Evolutionary conservation across 2,329 filamentous ascomycete genomes (phyloP).

Genomic region (Lecanicillium sp.): DNA sequence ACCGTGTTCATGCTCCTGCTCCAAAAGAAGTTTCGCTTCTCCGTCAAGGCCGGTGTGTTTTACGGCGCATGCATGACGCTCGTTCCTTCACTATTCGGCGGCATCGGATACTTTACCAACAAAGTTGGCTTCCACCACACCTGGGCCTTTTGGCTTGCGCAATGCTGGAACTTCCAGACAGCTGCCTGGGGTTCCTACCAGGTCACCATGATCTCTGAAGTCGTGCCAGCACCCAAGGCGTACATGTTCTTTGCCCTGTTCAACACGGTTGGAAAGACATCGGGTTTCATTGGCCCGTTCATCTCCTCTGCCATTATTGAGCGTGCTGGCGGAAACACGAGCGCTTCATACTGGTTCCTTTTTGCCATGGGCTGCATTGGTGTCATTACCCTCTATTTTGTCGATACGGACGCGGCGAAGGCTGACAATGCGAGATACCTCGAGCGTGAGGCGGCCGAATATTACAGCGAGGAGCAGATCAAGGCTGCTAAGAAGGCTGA

Average conservation of each 20-base stretch:
- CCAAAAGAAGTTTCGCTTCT: conserved; percentile 14
- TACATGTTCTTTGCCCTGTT: conserved; percentile 17
- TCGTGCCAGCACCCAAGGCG: conserved; percentile 14
- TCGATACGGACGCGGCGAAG: conserved; percentile 15
- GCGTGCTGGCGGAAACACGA: conserved; percentile 9
- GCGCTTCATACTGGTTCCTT: conserved; percentile 14
- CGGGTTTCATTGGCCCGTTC: conserved; percentile 16
- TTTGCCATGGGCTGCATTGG: conserved; percentile 12
- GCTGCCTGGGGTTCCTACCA: conserved; percentile 13
- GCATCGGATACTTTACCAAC: conserved; percentile 13
- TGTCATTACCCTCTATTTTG: conserved; percentile 11
- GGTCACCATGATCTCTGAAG: conserved; percentile 17
- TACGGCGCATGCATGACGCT: conserved; percentile 15
- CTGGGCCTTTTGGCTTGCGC: conserved; percentile 13
- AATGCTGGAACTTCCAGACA: conserved; percentile 13
- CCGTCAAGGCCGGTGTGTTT: conserved; percentile 15
- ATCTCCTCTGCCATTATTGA: conserved; percentile 16
- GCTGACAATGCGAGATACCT: conserved; percentile 12
- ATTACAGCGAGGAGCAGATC: conserved; percentile 55
- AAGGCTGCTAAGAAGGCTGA: conserved; percentile 43
- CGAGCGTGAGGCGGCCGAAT: conserved; percentile 46
- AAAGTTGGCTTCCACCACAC: conserved; percentile 13
- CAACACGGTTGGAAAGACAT: conserved; percentile 16
- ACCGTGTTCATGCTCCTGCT: conserved; percentile 12
- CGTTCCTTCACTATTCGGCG: conserved; percentile 12